These are phyloP conservation scores for Lolium perenne DNA, from an alignment of 176 grass and related monocot species.

Conservation along the genomic window DNA sequence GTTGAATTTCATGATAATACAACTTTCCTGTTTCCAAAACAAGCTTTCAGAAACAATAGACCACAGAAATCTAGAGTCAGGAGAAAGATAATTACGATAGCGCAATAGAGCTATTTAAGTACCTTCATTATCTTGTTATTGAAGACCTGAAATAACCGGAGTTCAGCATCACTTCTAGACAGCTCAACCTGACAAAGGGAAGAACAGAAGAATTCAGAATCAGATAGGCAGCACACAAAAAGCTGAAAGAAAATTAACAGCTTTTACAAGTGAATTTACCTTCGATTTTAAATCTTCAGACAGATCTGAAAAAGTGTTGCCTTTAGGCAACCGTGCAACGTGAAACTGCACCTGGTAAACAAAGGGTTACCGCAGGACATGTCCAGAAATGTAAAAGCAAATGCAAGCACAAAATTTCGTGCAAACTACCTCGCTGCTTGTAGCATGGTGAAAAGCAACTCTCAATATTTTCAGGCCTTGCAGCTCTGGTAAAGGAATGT, in stretches of 20 bases:
- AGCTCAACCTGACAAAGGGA: constrained; percentile 56
- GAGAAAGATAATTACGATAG: neutral
- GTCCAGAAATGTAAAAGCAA: constrained; percentile 28
- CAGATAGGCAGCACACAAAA: constrained; percentile 20
- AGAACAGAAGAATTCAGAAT: constrained; percentile 22
- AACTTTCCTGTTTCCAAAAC: constrained; percentile 20
- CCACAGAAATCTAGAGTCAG: neutral
- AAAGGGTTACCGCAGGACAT: constrained; percentile 31
- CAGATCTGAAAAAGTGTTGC: constrained; percentile 54
- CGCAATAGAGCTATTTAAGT: constrained; percentile 4
- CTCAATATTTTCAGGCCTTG: constrained; percentile 71
- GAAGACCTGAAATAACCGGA: constrained; percentile 57
- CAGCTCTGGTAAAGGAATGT: constrained; percentile 85
- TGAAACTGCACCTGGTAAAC: constrained; percentile 59
- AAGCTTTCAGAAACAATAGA: neutral
- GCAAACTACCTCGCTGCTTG: constrained; percentile 57
- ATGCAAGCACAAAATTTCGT: constrained; percentile 9
- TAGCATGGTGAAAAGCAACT: constrained; percentile 62
- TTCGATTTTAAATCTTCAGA: constrained; percentile 71
- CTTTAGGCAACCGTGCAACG: constrained; percentile 60
- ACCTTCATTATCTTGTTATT: constrained; percentile 81
- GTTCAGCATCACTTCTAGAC: constrained; percentile 61
- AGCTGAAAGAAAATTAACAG: neutral
- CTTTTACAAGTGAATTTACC: constrained; percentile 42
- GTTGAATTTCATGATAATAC: neutral